Percentiles rank a stretch among this genome's conserved stretches.
These are phyloP conservation scores for Pichia rugopelliculosa DNA, from an alignment of 805 yeast species.

Conservation along the genomic window DNA sequence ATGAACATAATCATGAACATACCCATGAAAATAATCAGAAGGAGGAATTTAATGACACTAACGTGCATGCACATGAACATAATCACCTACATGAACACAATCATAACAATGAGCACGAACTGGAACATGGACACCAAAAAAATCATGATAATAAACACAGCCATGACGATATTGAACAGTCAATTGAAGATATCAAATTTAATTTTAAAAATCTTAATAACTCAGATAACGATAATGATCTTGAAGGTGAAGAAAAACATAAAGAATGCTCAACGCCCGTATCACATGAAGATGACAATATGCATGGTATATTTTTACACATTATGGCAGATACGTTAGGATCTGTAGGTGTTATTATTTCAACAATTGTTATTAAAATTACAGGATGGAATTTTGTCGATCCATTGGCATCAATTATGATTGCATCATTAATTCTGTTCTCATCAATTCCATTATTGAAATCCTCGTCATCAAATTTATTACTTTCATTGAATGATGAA, in stretches of 20 bases:
- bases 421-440: slow-evolving; percentile 69
- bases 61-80: slow-evolving; percentile 1
- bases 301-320: slow-evolving; percentile 92
- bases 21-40: slow-evolving; percentile 11
- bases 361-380: slow-evolving; percentile 68
- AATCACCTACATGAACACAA: slow-evolving; percentile 1
- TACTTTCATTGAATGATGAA: slow-evolving; percentile 46
- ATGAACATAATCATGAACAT: neutral
- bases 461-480: slow-evolving; percentile 68
- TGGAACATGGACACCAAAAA: neutral
- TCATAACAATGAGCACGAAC: neutral
- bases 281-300: slow-evolving; percentile 47
- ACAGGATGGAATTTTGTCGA: slow-evolving; percentile 74
- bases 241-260: neutral
- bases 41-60: slow-evolving; percentile 13
- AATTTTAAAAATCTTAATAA: no score
- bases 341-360: slow-evolving; percentile 92
- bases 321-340: slow-evolving; percentile 94
- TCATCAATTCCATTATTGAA: slow-evolving; percentile 81
- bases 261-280: neutral
- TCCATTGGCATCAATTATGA: slow-evolving; percentile 84
- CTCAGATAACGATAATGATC: neutral
- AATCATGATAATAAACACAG: neutral
- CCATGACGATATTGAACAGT: no score
- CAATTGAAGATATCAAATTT: no score